These are phyloP conservation scores for Cyclotella choctawhatcheeana DNA, from an alignment of 108 stramenopile genomes.

Conservation along the genomic window DNA sequence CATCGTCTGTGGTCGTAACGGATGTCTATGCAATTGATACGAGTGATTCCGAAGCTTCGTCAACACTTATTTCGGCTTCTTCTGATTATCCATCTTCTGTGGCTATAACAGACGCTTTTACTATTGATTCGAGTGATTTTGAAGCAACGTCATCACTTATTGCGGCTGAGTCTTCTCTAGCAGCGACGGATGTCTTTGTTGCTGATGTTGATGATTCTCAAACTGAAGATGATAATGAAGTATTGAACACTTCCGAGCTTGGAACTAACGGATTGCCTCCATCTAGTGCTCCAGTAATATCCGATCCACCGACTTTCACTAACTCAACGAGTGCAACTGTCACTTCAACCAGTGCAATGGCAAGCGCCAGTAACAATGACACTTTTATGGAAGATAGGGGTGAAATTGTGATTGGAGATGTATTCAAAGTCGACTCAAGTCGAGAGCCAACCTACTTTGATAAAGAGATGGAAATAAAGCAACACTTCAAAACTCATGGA, in stretches of 20 bases:
- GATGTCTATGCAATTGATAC: neutral
- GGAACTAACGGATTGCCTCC: neutral
- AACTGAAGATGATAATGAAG: neutral
- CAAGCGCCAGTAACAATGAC: neutral
- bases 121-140: neutral
- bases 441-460: neutral
- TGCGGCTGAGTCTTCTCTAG: too few species aligned
- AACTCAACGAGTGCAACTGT: neutral
- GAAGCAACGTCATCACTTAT: too few species aligned
- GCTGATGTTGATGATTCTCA: neutral
- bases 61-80: too few species aligned
- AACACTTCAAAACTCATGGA: slow-evolving; percentile 15
- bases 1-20: too few species aligned
- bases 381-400: neutral
- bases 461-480: slow-evolving; percentile 4
- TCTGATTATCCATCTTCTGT: neutral
- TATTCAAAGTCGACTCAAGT: neutral
- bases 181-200: too few species aligned
- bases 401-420: neutral
- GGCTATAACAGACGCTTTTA: neutral
- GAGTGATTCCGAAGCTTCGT: neutral
- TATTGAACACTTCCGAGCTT: neutral
- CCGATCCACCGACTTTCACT: neutral
- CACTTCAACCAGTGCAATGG: neutral
- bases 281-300: neutral